Evolutionary conservation across 208 protist species (phyloP), one percentile per base, ranked within the genome.

Genomic region (Phytomonas serpens): DNA sequence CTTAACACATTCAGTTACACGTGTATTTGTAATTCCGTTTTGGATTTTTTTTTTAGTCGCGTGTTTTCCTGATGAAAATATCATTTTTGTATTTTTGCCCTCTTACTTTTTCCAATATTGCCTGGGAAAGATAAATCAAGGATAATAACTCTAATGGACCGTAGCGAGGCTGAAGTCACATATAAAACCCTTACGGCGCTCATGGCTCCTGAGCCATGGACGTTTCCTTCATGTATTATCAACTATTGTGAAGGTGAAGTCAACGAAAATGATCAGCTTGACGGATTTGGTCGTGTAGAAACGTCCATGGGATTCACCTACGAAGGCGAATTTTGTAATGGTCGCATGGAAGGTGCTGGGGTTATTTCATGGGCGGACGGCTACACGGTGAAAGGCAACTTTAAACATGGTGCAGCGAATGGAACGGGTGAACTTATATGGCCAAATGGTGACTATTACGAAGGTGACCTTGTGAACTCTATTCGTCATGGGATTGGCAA

Each of bases 401-500:
- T 88, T 34, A 27, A 27, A 14, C 61, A 83, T 64, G 85, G 86
- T 67, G 36, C 71, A 5, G 51, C 67, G 10, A 86, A 78, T 9
- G 61, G 61, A 13, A 72, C 52, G 31, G 75, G 76, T 47, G 40
- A 29, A 19, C 77, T 95, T 64, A 73, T 64, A 23, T 94, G 88
- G 86, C 70, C 85, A 3, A 92, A 82, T 66, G 85, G 86, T 4
- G 87, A 92, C 64, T 27, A 38, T 27, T 95, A 96, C 73, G 69
- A 72, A 27, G 89, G 89, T 3, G 71, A 86, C 5, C 74, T 95
- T 14, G 47, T 77, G 29, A 76, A 89, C 61, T 85, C 85, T 37
- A 80, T 93, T 30, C 82, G 88, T 51, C 81, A 97, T 73, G 94
- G 94, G 29, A n/a, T 67, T 62, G 94, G 95, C 29, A 81, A 64